Base-by-base conservation (phyloP, 2,329 filamentous ascomycete species). In the Venturia aucupariae region DNA sequence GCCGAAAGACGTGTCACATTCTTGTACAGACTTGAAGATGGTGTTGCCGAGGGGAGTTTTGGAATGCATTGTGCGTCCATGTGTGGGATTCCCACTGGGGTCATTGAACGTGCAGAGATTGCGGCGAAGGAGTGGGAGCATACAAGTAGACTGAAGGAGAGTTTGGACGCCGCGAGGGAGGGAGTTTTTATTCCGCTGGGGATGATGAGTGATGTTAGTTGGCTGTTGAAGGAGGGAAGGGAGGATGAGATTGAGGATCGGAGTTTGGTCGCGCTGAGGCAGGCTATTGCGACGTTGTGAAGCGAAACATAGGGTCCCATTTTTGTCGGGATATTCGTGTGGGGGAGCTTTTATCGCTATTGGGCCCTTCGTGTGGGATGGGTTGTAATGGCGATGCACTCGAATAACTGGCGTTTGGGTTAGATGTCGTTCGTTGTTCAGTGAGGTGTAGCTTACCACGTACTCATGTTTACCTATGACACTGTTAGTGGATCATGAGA, bases 21-120 rank as follows among this genome's bases (percentile, higher is more conserved):
- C 78, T 75, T 99, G 64, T 99, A 99, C 79, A 92, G 90, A 71
- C 84, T 99, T 0, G 94, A 97, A 75, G 85, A 90, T 17, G 94
- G 94, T 1, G 91, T 97, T 11, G 94, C 94, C 0, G 92, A 97
- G 75, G 94, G 94, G 19, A 96, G 90, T 72, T 99, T 97, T 72
- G 94, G 94, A 70, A 99, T 99, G 94, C 94, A 99, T 75, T 99
- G 94, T 73, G 94, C 94, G 0, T 88, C 91, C 66, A 99, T 99
- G 94, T 99, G 94, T 71, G 94, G 94, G 0, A 97, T 99, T 68
- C 86, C 91, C 0, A 80, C 81, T 55, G 87, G 87, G 64, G 86
- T 99, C 19, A 91, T 99, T 67, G 87, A 92, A 72, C 80, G 89
- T 27, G 94, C 94, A 0, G 94, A 99, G 75, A 84, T 87, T 27